Evolutionary conservation across 768 basidiomycete species (phyloP).

Genomic region (Suillus lakei): DNA sequence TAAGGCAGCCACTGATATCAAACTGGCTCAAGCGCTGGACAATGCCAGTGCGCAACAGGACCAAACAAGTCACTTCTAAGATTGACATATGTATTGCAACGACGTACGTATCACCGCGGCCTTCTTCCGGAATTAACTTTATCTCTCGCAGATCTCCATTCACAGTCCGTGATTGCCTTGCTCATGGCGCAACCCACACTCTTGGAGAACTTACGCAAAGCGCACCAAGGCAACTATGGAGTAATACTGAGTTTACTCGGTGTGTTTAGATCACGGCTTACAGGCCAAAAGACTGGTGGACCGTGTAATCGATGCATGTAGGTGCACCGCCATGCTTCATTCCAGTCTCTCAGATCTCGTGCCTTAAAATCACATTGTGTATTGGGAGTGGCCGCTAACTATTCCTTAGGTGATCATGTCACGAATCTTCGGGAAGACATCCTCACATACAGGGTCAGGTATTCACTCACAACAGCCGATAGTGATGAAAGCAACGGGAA

Average conservation of each 20-base stretch:
- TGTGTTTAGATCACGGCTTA: constrained; percentile 86
- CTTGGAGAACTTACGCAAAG: constrained; percentile 86
- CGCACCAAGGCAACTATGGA: constrained; percentile 91
- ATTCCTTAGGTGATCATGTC: constrained; percentile 79
- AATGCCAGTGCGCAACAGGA: constrained; percentile 84
- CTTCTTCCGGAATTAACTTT: neutral
- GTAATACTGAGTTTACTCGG: constrained; percentile 90
- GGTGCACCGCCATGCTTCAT: constrained; percentile 23
- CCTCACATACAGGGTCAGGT: constrained; percentile 79
- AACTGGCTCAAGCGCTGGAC: constrained; percentile 68
- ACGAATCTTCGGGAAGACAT: constrained; percentile 92
- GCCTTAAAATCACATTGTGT: neutral
- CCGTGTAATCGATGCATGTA: constrained; percentile 78
- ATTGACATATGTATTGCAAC: constrained; percentile 83
- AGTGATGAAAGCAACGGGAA: constrained; percentile 57
- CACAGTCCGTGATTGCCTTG: constrained; percentile 83
- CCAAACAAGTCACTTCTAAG: constrained; percentile 73
- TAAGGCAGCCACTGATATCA: constrained; percentile 55
- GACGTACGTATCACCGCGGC: constrained; percentile 49
- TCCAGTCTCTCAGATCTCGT: neutral
- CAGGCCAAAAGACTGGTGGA: constrained; percentile 91
- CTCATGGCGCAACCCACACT: constrained; percentile 80
- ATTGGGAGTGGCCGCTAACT: constrained; percentile 13
- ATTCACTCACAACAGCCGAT: constrained; percentile 81
- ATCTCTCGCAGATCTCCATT: constrained; percentile 60